Conservation (phyloP, 306 rosid genomes). For the Acacia crassicarpa region DNA sequence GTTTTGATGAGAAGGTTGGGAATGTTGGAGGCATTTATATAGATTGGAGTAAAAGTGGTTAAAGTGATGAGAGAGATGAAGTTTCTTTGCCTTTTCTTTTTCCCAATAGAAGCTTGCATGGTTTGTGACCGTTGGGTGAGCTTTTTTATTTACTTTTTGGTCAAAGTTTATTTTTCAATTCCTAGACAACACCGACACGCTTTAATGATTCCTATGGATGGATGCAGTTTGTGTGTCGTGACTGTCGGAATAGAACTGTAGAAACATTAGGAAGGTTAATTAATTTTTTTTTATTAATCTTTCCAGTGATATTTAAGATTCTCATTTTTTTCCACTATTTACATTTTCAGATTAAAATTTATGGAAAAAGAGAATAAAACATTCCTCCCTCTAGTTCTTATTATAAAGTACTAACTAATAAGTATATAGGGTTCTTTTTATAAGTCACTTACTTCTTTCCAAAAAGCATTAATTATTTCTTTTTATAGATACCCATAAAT, state of each 20-base stretch:
- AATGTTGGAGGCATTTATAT: not conserved
- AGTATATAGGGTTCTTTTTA: too few relatives aligned
- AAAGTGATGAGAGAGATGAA: not conserved
- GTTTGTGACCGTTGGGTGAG: not conserved
- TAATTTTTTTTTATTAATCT: too few relatives aligned
- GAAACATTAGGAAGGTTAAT: not conserved
- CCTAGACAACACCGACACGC: not conserved
- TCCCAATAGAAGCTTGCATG: not conserved
- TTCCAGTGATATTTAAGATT: not conserved
- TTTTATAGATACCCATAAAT: too few relatives aligned
- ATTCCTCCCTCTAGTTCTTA: too few relatives aligned
- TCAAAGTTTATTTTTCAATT: not conserved
- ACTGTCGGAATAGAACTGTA: not conserved
- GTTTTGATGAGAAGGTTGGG: not conserved
- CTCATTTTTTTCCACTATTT: not conserved
- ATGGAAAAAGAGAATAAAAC: too few relatives aligned
- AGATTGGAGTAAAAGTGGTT: not conserved
- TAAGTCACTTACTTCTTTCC: too few relatives aligned
- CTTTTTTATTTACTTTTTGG: not conserved
- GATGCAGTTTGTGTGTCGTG: not conserved
- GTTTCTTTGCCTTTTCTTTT: not conserved
- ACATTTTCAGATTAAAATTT: too few relatives aligned
- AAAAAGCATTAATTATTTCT: too few relatives aligned
- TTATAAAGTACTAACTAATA: too few relatives aligned
- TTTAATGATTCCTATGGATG: not conserved